Evolutionary conservation across 768 basidiomycete genomes (phyloP).

Genomic region (Tricholoma matsutake): DNA sequence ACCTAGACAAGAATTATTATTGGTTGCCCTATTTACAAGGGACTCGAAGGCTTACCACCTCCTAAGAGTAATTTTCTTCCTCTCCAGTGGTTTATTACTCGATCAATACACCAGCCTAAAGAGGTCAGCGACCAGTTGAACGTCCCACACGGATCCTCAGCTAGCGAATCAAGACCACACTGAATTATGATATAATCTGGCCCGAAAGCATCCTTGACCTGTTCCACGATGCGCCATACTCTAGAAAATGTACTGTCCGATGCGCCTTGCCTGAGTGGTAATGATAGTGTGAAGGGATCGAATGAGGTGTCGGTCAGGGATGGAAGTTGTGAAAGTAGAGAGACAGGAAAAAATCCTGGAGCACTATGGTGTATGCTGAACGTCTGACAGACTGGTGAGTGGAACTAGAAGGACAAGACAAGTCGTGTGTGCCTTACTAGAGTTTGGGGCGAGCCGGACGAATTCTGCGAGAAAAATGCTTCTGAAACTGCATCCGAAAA

Average conservation of each 20-base stretch:
- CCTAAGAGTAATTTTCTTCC: conserved; percentile 71
- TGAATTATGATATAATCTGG: conserved; percentile 84
- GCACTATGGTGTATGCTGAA: conserved; percentile 83
- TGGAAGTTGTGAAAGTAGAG: conserved; percentile 48
- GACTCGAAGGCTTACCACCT: conserved; percentile 47
- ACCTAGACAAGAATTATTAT: conserved; percentile 42
- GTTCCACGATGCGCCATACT: conserved; percentile 65
- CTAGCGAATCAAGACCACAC: conserved; percentile 84
- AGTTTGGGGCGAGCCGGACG: conserved; percentile 39
- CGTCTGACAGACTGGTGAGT: conserved; percentile 41
- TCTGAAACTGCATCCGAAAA: conserved; percentile 87
- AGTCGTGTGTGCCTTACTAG: conserved; percentile 32
- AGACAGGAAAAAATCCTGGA: conserved; percentile 80
- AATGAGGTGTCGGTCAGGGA: conserved; percentile 29
- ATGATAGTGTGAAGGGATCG: conserved; percentile 71
- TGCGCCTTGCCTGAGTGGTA: conserved; percentile 76
- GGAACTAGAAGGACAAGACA: neutral
- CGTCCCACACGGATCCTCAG: conserved; percentile 75
- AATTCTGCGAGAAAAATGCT: conserved; percentile 53
- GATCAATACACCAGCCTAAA: conserved; percentile 64
- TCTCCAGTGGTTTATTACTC: conserved; percentile 50
- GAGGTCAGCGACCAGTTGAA: conserved; percentile 69
- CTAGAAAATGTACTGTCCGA: conserved; percentile 57
- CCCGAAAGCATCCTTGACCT: conserved; percentile 53
- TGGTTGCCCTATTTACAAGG: conserved; percentile 6